Evolutionary conservation across 805 yeast species (phyloP), one percentile per base, ranked within the genome.

Genomic region (Suhomyces sp.): DNA sequence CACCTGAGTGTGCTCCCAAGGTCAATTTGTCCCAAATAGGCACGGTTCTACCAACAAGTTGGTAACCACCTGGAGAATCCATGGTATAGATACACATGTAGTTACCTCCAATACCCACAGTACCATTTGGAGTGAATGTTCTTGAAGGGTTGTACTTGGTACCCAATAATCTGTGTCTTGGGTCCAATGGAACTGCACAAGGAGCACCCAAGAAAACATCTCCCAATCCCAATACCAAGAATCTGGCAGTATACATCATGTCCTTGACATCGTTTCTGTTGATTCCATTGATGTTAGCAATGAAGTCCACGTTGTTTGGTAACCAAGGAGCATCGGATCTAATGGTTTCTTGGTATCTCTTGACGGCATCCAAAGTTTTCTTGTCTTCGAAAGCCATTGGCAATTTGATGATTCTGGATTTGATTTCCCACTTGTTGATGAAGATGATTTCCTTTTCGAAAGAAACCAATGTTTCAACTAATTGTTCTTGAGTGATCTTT

Each of bases 11-110:
- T 23, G 76, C 71, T 42, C 91, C 94, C 57, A 94, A 76, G 31
- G 89, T 80, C 62, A 93, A 80, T 74, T 90, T 92, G 69, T 93
- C 99, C 99, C 99, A 93, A 62, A 93, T 92, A 51, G 98, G 98
- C 59, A 94, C 85, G 9, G 99, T 93, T 67, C 98, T 84, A 53
- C 98, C 99, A 57, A 91, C 93, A 61, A 93, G 80, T 74, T 93
- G 98, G 73, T 93, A 93, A 31, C 99, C 99, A 73, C 99, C 99
- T 47, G 99, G 99, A 24, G 97, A 90, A 60, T 90, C 96, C 93
- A 93, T 92, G 31, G 98, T 90, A 72, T 93, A 93, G 62, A 93
- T 92, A 76, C 98, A 93, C 98, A 93, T 92, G 80, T 91, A 94
- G 89, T 88, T 90, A 62, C 99, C 98, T 57, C 99, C 99, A 67